A percentile compares a stretch with the other conserved stretches of the same genome.
Conservation (phyloP, 495 filamentous ascomycete species). For the Aspergillus biplanus region DNA sequence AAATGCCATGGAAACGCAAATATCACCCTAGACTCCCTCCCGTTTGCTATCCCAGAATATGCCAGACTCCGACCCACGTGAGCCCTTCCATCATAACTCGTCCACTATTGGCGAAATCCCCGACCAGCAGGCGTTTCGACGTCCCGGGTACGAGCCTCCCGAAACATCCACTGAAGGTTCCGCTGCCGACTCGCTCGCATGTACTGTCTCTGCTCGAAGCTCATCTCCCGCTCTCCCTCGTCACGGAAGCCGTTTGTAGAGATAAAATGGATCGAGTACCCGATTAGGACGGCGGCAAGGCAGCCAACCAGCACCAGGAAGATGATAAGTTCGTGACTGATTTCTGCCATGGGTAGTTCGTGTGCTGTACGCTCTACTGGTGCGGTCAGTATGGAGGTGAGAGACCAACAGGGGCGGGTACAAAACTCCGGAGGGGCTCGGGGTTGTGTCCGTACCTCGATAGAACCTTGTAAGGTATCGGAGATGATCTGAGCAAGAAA, state of each 20-base stretch:
- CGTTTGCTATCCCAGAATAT: neutral
- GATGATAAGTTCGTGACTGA: constrained; percentile 23
- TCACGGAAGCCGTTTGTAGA: constrained; percentile 25
- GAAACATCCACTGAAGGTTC: constrained; percentile 22
- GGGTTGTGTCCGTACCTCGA: no score
- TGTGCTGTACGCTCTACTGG: neutral
- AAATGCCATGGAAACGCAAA: no score
- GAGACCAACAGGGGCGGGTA: neutral
- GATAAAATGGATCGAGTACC: constrained; percentile 29
- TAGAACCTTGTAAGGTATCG: no score
- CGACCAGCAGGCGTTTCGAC: constrained; percentile 5
- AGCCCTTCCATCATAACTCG: no score
- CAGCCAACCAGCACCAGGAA: constrained; percentile 31
- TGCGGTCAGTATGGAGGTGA: neutral
- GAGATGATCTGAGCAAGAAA: no score
- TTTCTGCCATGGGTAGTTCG: constrained; percentile 5
- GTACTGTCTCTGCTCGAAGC: constrained; percentile 28
- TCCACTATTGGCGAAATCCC: no score
- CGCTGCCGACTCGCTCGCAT: constrained; percentile 30
- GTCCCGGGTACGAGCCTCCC: constrained; percentile 15
- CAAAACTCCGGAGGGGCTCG: no score
- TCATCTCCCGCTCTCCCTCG: constrained; percentile 13
- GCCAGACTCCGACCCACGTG: neutral
- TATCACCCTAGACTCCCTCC: no score
- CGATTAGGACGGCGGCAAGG: constrained; percentile 27